Base-by-base conservation (phyloP, 371 early-diverging fungal genomes). In the Mortierella sp. region DNA sequence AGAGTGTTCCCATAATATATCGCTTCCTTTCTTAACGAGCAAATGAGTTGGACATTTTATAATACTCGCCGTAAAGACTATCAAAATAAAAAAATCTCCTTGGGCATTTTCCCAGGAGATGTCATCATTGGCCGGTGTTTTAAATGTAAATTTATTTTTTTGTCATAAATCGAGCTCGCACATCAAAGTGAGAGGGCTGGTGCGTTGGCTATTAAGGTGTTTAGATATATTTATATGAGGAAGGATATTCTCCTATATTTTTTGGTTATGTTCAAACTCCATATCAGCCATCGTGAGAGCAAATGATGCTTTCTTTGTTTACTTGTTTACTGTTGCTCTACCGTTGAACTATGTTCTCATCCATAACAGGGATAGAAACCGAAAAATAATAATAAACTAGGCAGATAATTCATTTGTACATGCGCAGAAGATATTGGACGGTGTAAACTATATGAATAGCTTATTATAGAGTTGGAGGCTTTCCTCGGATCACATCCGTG, bases 111-210 rank as follows among this genome's bases (percentile, higher is more conserved):
- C 30, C 55, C 35, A 22, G 47, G 55, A 20, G 10, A 37, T 28
- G 2, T 32, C 65, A 22, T 54, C 4, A 37, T 65, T 54, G 65
- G 55, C 54, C 65, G 55, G 65, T 37, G 9, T 0, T 65, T 54
- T 14, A 54, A 65, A 24, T 43, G 20, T n/a, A 16, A 26, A 24
- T 62, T 24, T 22, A 24, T 11, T 24, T 20, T 39, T 61, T 39
- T 3, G n/a, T n/a, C n/a, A n/a, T n/a, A n/a, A n/a, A n/a, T n/a
- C n/a, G n/a, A n/a, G n/a, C n/a, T n/a, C n/a, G n/a, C n/a, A n/a
- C n/a, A n/a, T n/a, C n/a, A n/a, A n/a, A n/a, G n/a, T n/a, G n/a
- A n/a, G n/a, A n/a, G n/a, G n/a, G n/a, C n/a, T n/a, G n/a, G n/a
- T n/a, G n/a, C n/a, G n/a, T n/a, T n/a, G n/a, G n/a, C n/a, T n/a